Conservation (phyloP, 345 rosid species). For the Brassica carinata region DNA sequence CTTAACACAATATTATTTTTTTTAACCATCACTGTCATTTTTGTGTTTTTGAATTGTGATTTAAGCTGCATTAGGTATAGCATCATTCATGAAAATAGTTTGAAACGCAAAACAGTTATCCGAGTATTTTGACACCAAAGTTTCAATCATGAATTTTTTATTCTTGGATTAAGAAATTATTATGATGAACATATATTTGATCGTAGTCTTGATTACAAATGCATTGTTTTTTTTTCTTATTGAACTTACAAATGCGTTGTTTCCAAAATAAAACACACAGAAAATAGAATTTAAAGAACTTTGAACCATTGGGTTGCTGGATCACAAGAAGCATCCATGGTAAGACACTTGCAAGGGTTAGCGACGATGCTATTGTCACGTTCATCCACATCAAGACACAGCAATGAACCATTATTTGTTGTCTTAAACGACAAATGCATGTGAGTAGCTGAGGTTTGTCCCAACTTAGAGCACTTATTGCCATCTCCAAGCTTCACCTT, state of each 20-base stretch:
- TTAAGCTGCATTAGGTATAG: too few relatives aligned
- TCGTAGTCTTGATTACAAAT: background rate
- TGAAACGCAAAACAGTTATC: too few relatives aligned
- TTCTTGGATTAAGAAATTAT: too few relatives aligned
- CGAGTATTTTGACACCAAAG: too few relatives aligned
- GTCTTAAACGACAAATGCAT: slow-evolving; percentile 64
- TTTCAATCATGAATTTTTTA: too few relatives aligned
- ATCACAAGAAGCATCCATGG: slow-evolving; percentile 49
- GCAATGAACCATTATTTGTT: slow-evolving; percentile 35
- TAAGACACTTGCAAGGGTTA: slow-evolving; percentile 57
- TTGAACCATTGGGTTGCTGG: slow-evolving; percentile 78
- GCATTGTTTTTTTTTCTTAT: background rate
- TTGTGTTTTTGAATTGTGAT: too few relatives aligned
- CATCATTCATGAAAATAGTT: too few relatives aligned
- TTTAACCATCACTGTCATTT: too few relatives aligned
- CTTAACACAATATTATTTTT: too few relatives aligned
- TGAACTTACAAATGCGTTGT: too few relatives aligned
- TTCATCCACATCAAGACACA: slow-evolving; percentile 70
- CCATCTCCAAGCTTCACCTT: slow-evolving; percentile 56
- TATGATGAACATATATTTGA: too few relatives aligned
- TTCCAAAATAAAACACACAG: background rate
- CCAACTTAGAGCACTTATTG: slow-evolving; percentile 54
- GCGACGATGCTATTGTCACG: slow-evolving; percentile 43
- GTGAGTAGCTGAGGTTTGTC: slow-evolving; percentile 62
- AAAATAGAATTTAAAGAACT: too few relatives aligned